Percentiles rank a stretch among this genome's conserved stretches.
Conservation (phyloP, 225 moss, liverwort and hornwort genomes). For the Takakia lepidozioides region DNA sequence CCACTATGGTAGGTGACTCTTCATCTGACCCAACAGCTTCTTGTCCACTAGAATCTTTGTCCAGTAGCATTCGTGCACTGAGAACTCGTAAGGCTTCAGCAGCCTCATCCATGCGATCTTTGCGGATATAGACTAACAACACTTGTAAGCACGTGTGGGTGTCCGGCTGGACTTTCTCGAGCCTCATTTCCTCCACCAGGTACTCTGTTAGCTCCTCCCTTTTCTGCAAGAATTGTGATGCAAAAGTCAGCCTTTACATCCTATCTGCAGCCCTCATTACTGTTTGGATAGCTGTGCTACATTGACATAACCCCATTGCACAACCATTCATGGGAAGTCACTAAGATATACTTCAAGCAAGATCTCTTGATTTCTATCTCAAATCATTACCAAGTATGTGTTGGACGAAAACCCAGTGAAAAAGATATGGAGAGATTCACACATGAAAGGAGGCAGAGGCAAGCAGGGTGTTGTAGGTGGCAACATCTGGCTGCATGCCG, state of each 20-base stretch:
- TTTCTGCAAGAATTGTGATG: conserved; percentile 38
- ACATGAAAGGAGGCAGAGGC: conserved; percentile 86
- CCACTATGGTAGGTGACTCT: conserved; percentile 9
- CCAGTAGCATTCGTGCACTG: conserved; percentile 68
- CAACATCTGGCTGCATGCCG: conserved; percentile 60
- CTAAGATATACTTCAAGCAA: too few species aligned
- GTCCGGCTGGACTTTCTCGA: conserved; percentile 58
- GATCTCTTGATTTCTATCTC: too few species aligned
- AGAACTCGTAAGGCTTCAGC: conserved; percentile 74
- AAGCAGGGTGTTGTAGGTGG: conserved; percentile 83
- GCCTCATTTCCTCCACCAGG: conserved; percentile 84
- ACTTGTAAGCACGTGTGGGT: conserved; percentile 85
- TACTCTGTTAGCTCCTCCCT: conserved; percentile 83
- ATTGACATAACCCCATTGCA: too few species aligned
- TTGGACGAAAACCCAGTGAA: too few species aligned
- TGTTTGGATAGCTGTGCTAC: too few species aligned
- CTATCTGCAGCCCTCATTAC: too few species aligned
- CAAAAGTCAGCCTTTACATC: background rate
- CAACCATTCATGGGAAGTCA: too few species aligned
- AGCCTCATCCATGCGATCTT: conserved; percentile 64
- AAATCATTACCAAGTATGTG: too few species aligned
- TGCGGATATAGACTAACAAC: conserved; percentile 77
- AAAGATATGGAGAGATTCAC: conserved; percentile 17
- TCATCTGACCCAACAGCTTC: conserved; percentile 4
- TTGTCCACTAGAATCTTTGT: conserved; percentile 2